Percentiles rank a stretch among this genome's conserved stretches.
Evolutionary conservation across 1,139 yeast species (phyloP).

Genomic region (Geotrichum restrictum): DNA sequence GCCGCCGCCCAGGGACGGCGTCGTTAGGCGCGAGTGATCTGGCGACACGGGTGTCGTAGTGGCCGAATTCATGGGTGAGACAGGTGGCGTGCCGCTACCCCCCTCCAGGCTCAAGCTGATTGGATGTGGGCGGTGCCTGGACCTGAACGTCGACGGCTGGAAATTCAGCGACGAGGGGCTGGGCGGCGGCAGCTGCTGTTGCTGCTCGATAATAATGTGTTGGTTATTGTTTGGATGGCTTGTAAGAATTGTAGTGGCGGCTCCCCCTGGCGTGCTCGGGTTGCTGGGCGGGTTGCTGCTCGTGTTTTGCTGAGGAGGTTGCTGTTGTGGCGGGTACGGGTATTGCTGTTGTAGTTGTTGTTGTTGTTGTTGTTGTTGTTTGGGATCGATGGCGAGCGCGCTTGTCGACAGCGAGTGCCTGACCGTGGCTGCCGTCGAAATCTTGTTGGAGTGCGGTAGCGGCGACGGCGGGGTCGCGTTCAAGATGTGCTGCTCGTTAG

Average conservation of each 20-base stretch:
- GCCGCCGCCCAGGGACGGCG: not conserved
- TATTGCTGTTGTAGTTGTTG: constrained; percentile 15
- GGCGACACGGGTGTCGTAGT: constrained; percentile 12
- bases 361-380: constrained; percentile 11
- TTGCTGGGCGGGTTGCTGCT: constrained; percentile 14
- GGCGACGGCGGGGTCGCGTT: constrained; percentile 33
- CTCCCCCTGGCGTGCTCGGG: constrained; percentile 12
- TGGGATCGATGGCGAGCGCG: not conserved
- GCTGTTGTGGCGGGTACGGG: constrained; percentile 15
- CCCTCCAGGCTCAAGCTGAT: constrained; percentile 38
- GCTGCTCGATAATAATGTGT: constrained; percentile 22
- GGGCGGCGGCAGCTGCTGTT: constrained; percentile 9
- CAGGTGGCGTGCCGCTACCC: constrained; percentile 3
- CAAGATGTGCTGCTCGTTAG: constrained; percentile 56
- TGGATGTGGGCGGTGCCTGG: constrained; percentile 42
- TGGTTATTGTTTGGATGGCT: constrained; percentile 19
- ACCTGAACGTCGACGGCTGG: constrained; percentile 11
- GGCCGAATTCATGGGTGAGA: constrained; percentile 16
- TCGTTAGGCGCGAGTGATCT: constrained; percentile 5
- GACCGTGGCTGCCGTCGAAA: constrained; percentile 10
- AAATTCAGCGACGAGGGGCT: not conserved
- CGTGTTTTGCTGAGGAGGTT: constrained; percentile 14
- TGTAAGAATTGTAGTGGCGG: not conserved
- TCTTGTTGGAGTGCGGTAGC: constrained; percentile 32
- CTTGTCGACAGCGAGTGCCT: not conserved